These are phyloP conservation scores for Eutrema japonicum DNA, from an alignment of 345 rosid genomes.

Conservation along the genomic window DNA sequence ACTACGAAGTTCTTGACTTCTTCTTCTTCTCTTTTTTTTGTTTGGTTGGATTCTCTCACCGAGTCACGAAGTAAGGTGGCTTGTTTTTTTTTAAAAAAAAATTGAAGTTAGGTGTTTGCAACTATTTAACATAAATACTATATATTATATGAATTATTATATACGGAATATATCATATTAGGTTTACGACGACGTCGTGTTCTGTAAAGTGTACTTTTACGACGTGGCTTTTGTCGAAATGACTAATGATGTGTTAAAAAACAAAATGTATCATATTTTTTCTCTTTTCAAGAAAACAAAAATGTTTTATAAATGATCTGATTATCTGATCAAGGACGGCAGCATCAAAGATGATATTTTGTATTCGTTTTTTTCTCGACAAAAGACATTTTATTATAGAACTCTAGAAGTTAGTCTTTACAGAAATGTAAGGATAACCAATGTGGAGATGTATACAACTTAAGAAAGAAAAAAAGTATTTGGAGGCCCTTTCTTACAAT, in stretches of 20 bases:
- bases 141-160: background rate
- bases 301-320: too few species aligned
- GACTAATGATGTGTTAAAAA: slow-evolving; percentile 24
- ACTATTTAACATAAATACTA: slow-evolving; percentile 19
- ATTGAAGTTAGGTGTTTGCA: slow-evolving; percentile 22
- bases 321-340: too few species aligned
- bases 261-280: background rate
- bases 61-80: slow-evolving; percentile 23
- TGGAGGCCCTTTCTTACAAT: too few species aligned
- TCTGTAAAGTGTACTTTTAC: background rate
- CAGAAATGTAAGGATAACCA: too few species aligned
- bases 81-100: background rate
- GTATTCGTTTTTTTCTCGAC: background rate
- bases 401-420: too few species aligned
- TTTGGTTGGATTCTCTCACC: background rate
- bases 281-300: slow-evolving; percentile 2
- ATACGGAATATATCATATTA: slow-evolving; percentile 14
- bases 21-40: too few species aligned
- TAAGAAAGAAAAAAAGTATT: too few species aligned
- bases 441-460: too few species aligned
- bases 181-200: background rate
- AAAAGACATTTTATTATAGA: too few species aligned
- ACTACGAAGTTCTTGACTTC: slow-evolving; percentile 11
- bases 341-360: too few species aligned
- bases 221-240: slow-evolving; percentile 22